A percentile compares a stretch with the other conserved stretches of the same genome.
phyloP scores from a whole-genome alignment of 2,329 filamentous ascomycete genomes.

The Arthroderma sp. region DNA sequence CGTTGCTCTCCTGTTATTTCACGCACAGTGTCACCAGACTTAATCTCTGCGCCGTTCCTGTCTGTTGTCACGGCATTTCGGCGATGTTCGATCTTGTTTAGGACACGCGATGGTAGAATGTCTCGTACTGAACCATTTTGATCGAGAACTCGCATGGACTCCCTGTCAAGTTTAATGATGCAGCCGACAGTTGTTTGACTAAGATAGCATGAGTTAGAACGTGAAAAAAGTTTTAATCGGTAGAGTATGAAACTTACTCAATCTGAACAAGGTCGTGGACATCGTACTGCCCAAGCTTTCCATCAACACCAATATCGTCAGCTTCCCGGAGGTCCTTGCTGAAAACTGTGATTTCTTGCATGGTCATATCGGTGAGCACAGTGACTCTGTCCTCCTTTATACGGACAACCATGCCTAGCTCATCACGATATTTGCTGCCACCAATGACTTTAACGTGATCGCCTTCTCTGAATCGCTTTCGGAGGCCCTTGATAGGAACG shows the following conservation, averaged over 20 bases:
- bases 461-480: constrained; percentile 83
- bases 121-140: constrained; percentile 75
- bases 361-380: constrained; percentile 80
- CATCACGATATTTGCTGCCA: constrained; percentile 83
- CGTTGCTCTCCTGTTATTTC: constrained; percentile 77
- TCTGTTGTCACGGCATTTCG: constrained; percentile 83
- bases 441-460: constrained; percentile 99
- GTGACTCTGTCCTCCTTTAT: constrained; percentile 88
- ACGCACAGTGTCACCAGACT: constrained; percentile 80
- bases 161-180: constrained; percentile 87
- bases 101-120: constrained; percentile 79
- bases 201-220: constrained; percentile 1
- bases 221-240: background rate
- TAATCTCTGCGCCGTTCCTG: constrained; percentile 83
- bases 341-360: constrained; percentile 91
- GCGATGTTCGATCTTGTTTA: constrained; percentile 72
- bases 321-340: constrained; percentile 93
- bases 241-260: constrained; percentile 43
- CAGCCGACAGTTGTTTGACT: constrained; percentile 78
- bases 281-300: constrained; percentile 71
- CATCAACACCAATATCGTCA: constrained; percentile 77
- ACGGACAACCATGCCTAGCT: constrained; percentile 93
- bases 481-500: constrained; percentile 78
- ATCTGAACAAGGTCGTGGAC: constrained; percentile 91
- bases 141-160: constrained; percentile 78